phyloP scores from a whole-genome alignment of 345 rosid genomes.

The Diplotaxis tenuifolia region DNA sequence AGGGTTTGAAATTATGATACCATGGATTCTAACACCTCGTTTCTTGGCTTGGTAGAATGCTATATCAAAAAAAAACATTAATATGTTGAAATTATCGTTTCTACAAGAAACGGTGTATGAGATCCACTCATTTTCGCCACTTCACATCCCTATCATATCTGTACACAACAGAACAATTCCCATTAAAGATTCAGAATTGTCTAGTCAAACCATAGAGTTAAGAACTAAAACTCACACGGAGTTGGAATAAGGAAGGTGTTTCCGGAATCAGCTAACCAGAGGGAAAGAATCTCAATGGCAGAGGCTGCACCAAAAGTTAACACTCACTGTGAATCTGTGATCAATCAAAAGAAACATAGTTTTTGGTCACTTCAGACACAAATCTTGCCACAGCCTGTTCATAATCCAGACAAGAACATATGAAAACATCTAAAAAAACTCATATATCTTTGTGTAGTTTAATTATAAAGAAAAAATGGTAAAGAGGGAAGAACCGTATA shows the following conservation, averaged over 20 bases:
- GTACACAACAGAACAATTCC: slow-evolving; percentile 32
- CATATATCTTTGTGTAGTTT: too few species aligned
- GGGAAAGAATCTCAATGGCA: slow-evolving; percentile 78
- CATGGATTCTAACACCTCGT: slow-evolving; percentile 83
- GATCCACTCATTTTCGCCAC: slow-evolving; percentile 87
- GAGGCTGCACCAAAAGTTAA: slow-evolving; percentile 69
- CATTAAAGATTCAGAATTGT: background rate
- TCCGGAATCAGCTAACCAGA: slow-evolving; percentile 89
- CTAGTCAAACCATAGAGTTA: background rate
- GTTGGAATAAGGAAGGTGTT: slow-evolving; percentile 94
- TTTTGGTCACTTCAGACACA: slow-evolving; percentile 53
- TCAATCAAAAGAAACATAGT: slow-evolving; percentile 60
- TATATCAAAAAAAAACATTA: slow-evolving; percentile 71
- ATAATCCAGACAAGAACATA: too few species aligned
- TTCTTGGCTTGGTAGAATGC: slow-evolving; percentile 87
- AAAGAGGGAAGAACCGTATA: too few species aligned
- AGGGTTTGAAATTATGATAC: slow-evolving; percentile 79
- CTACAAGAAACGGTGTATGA: slow-evolving; percentile 86
- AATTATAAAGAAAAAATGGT: too few species aligned
- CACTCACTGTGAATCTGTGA: slow-evolving; percentile 57
- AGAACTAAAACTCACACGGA: slow-evolving; percentile 41
- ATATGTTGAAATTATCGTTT: slow-evolving; percentile 63
- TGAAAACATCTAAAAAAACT: too few species aligned
- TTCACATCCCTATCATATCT: slow-evolving; percentile 80
- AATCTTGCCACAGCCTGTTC: slow-evolving; percentile 77